Base-by-base conservation (phyloP, 140 eudicot genomes). In the Bidens hawaiensis region DNA sequence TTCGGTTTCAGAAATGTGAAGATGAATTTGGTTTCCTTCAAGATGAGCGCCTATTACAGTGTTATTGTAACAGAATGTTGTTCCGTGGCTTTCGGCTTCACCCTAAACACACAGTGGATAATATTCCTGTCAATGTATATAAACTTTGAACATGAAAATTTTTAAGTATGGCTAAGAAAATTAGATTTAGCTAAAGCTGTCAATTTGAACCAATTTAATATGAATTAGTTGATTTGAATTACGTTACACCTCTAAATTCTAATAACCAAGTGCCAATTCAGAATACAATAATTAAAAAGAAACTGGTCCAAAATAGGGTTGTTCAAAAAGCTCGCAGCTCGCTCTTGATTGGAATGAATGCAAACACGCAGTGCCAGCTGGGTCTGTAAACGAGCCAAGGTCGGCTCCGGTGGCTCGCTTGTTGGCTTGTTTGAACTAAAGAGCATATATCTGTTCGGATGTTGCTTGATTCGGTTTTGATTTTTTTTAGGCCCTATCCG, bases 41-140 rank as follows among this genome's bases (percentile, higher is more conserved):
- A 78, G 27, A 67, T 79, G 80, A 43, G 86, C 94, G 17, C 97
- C 96, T 67, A 71, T 50, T 21, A 86, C 97, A 25, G 94, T 73
- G 33, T 76, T 75, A 70, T 84, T 84, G 80, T 82, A 87, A 34
- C 88, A 79, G 62, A 90, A 77, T 12, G 75, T 87, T 46, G 90
- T 76, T 40, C 96, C 90, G 27, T 84, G 76, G 53, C 59, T 87
- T 75, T 90, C 97, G 46, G 97, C 95, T 79, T 90, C 96, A 62
- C 90, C 97, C 97, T 90, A 81, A 77, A 90, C 76, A 73, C 81
- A 83, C 76, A 74, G 65, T 67, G 31, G 75, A 80, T 67, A 70
- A 80, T 33, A 73, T 70, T 69, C 82, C 90, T 82, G 83, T 88
- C 94, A 88, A 79, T 70, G 76, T 68, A 48, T 48, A 67, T 46